Percentiles rank a stretch among this genome's conserved stretches.
Evolutionary conservation across 805 yeast species (phyloP).

Genomic region (Diddensiella santjacobensis): DNA sequence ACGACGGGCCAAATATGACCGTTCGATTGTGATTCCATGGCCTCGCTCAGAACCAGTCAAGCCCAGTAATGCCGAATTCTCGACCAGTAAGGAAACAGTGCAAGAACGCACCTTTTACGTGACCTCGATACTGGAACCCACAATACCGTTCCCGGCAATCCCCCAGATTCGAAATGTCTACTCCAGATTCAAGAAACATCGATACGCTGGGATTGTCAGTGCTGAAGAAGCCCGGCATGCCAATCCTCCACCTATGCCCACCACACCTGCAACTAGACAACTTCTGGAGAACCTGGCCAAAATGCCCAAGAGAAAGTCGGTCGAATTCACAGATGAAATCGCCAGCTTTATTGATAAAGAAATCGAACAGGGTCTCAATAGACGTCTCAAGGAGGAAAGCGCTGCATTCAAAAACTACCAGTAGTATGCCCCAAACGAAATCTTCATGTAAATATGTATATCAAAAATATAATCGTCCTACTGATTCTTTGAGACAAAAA

Average conservation of each 20-base stretch:
- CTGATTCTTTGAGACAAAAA: background rate
- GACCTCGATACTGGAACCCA: slow-evolving; percentile 59
- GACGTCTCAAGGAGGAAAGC: slow-evolving; percentile 25
- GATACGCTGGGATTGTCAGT: slow-evolving; percentile 48
- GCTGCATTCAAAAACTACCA: slow-evolving; percentile 20
- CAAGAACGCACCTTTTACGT: slow-evolving; percentile 73
- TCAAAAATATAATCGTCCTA: background rate
- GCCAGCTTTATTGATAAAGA: slow-evolving; percentile 49
- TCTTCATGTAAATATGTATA: slow-evolving; percentile 1
- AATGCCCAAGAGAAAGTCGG: slow-evolving; percentile 31
- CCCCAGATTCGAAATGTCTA: slow-evolving; percentile 71
- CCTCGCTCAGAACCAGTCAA: slow-evolving; percentile 60
- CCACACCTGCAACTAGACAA: slow-evolving; percentile 47
- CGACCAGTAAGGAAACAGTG: slow-evolving; percentile 40
- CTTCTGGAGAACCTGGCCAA: slow-evolving; percentile 33
- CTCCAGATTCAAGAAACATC: slow-evolving; percentile 57
- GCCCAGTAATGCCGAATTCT: slow-evolving; percentile 33
- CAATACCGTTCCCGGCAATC: slow-evolving; percentile 65
- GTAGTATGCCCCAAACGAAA: slow-evolving; percentile 1
- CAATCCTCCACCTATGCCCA: slow-evolving; percentile 75
- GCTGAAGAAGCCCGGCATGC: slow-evolving; percentile 51
- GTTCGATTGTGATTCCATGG: slow-evolving; percentile 79
- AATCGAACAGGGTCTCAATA: slow-evolving; percentile 25
- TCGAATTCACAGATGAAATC: slow-evolving; percentile 48
- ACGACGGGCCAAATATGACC: slow-evolving; percentile 69